Evolutionary conservation across 352 stramenopile genomes (phyloP).

Genomic region (Pythium plurisporium): DNA sequence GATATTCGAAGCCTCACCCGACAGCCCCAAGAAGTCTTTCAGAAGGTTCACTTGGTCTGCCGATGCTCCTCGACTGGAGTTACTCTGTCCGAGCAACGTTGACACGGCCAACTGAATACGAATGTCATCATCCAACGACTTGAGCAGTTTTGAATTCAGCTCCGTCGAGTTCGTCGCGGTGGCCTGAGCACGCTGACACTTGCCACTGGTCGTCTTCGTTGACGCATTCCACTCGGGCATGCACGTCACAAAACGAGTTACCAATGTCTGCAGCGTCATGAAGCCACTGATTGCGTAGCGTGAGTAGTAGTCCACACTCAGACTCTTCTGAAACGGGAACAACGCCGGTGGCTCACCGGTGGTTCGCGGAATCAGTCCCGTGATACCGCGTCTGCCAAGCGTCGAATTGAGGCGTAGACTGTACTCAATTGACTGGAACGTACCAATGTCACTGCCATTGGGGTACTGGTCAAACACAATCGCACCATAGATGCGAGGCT

Average conservation of each 20-base stretch:
- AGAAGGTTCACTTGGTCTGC: constrained; percentile 13
- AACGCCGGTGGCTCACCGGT: constrained; percentile 14
- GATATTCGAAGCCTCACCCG: constrained; percentile 14
- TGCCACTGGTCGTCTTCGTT: constrained; percentile 34
- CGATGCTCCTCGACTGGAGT: constrained; percentile 19
- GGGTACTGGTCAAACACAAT: constrained; percentile 62
- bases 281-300: constrained; percentile 62
- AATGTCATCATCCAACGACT: constrained; percentile 37
- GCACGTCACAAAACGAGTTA: constrained; percentile 66
- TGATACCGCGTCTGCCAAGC: constrained; percentile 25
- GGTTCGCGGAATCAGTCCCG: constrained; percentile 44
- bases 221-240: constrained; percentile 47
- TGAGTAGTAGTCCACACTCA: constrained; percentile 18
- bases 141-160: constrained; percentile 32
- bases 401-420: constrained; percentile 75
- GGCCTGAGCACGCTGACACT: constrained; percentile 34
- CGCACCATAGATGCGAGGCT: constrained; percentile 65
- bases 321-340: no score
- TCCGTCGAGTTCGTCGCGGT: constrained; percentile 26
- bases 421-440: no score
- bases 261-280: constrained; percentile 65
- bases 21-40: constrained; percentile 6
- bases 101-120: constrained; percentile 31
- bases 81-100: constrained; percentile 13
- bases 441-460: constrained; percentile 34